Evolutionary conservation across 371 early-diverging fungal genomes (phyloP).

Genomic region (Zychaea mexicana): DNA sequence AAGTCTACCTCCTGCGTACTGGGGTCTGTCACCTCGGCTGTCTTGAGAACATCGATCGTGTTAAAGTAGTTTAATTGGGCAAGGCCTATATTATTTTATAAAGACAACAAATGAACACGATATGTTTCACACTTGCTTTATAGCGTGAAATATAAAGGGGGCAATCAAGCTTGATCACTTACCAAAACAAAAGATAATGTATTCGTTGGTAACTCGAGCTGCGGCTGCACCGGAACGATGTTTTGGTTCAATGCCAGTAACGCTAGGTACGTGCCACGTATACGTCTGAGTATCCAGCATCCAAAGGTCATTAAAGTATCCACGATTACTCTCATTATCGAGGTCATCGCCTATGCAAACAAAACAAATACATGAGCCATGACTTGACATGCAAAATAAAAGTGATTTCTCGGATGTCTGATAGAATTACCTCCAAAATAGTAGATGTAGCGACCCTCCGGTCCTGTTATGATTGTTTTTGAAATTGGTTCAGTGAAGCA

Average conservation of each 20-base stretch:
- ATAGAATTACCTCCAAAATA: slow-evolving; percentile 7
- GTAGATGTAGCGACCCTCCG: slow-evolving; percentile 11
- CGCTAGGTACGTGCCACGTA: slow-evolving; percentile 17
- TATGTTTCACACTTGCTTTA: too few species aligned
- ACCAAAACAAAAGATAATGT: slow-evolving; percentile 1
- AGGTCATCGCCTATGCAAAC: neutral
- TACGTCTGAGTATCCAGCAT: slow-evolving; percentile 22
- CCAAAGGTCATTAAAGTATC: slow-evolving; percentile 3
- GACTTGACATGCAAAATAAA: too few species aligned
- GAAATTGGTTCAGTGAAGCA: neutral
- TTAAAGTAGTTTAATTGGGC: neutral
- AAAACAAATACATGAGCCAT: too few species aligned
- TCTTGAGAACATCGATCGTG: neutral
- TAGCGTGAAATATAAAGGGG: too few species aligned
- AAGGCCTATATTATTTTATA: neutral
- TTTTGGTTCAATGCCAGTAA: slow-evolving; percentile 17
- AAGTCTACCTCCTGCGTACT: neutral
- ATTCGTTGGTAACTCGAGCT: slow-evolving; percentile 3
- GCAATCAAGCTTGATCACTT: neutral
- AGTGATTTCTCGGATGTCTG: neutral
- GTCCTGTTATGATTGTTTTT: neutral
- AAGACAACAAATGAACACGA: neutral
- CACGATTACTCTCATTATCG: neutral
- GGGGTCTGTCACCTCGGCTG: neutral
- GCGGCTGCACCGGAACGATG: slow-evolving; percentile 12